Percentiles rank a stretch among this genome's conserved stretches.
These are phyloP conservation scores for Trypanosoma scelopori DNA, from an alignment of 208 protist genomes.

Conservation along the genomic window DNA sequence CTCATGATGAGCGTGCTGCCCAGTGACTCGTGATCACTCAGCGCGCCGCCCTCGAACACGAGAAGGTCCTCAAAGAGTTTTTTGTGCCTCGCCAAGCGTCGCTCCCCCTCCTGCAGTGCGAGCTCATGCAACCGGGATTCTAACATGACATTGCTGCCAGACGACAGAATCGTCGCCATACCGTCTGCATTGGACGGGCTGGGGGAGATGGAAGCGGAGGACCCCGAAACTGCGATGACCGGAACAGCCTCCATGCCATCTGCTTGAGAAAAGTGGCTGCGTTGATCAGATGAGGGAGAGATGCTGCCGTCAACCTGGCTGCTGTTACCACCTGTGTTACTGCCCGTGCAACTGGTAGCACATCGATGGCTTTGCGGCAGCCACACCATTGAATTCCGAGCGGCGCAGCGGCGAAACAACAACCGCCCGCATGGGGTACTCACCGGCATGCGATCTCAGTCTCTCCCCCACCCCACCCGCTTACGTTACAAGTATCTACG, in stretches of 20 bases:
- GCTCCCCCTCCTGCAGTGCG: conserved; percentile 50
- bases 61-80: conserved; percentile 80
- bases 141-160: conserved; percentile 45
- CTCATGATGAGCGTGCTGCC: conserved; percentile 75
- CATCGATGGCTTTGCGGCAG: not conserved
- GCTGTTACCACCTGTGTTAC: not conserved
- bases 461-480: too few species aligned
- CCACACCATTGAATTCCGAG: not conserved
- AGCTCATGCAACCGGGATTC: conserved; percentile 49
- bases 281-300: not conserved
- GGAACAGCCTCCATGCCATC: not conserved
- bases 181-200: conserved; percentile 6
- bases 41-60: conserved; percentile 83
- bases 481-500: too few species aligned
- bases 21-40: conserved; percentile 67
- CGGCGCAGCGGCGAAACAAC: not conserved
- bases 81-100: conserved; percentile 62
- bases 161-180: conserved; percentile 52
- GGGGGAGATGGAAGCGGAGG: not conserved
- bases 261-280: not conserved
- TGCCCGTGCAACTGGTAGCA: not conserved
- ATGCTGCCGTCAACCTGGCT: not conserved
- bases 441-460: not conserved
- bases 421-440: not conserved
- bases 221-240: not conserved